Percentiles rank a stretch among this genome's conserved stretches.
phyloP scores from a whole-genome alignment of 345 rosid species.

The Corchorus olitorius region DNA sequence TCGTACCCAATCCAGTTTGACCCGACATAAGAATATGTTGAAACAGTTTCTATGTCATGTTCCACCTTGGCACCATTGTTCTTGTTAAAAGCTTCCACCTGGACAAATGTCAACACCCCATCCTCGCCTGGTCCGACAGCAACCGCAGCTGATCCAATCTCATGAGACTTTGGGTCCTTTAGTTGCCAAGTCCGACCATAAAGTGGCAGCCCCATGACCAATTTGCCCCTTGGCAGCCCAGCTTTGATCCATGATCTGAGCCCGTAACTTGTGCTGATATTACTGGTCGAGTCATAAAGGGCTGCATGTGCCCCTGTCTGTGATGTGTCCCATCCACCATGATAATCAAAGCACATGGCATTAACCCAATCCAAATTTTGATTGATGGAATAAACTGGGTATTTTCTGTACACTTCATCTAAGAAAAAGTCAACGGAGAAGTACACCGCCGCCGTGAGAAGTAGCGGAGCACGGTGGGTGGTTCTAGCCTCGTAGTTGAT shows the following conservation, averaged over 20 bases:
- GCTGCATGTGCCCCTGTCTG: conserved; percentile 51
- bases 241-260: conserved; percentile 49
- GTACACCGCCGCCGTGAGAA: conserved; percentile 61
- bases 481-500: conserved; percentile 42
- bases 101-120: conserved; percentile 20
- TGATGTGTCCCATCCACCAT: conserved; percentile 47
- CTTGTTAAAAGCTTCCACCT: conserved; percentile 40
- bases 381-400: conserved; percentile 35
- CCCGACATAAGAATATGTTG: conserved; percentile 45
- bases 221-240: conserved; percentile 27
- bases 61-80: conserved; percentile 36
- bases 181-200: conserved; percentile 57
- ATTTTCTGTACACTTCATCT: conserved; percentile 20
- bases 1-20: conserved; percentile 52
- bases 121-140: conserved; percentile 35
- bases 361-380: conserved; percentile 49
- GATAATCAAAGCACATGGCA: conserved; percentile 60
- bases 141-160: conserved; percentile 44
- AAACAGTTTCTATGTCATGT: conserved; percentile 42
- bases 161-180: conserved; percentile 43
- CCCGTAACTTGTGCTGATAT: conserved; percentile 55
- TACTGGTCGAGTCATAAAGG: conserved; percentile 47
- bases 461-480: conserved; percentile 35
- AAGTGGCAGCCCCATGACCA: conserved; percentile 61
- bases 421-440: conserved; percentile 44